phyloP scores from a whole-genome alignment of 371 early-diverging fungal species.

The Mortierella sp. region DNA sequence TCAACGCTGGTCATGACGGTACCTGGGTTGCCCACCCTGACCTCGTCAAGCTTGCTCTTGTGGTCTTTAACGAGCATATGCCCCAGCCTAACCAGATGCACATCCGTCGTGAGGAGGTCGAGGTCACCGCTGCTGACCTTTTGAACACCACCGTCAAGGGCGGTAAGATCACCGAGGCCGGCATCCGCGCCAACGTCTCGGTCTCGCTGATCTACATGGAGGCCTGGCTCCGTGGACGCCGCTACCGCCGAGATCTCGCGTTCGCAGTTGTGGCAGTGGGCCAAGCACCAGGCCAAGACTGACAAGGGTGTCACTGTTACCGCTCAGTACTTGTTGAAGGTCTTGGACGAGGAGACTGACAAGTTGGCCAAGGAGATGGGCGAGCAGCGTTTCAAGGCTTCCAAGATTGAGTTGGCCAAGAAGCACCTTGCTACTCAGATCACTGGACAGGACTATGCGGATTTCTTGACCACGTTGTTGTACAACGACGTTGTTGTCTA shows the following conservation, averaged over 20 bases:
- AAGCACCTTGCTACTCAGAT: slow-evolving; percentile 83
- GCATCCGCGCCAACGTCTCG: slow-evolving; percentile 92
- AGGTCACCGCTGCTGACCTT: slow-evolving; percentile 85
- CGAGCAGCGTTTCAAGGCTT: slow-evolving; percentile 67
- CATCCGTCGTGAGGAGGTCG: slow-evolving; percentile 91
- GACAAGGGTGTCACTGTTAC: slow-evolving; percentile 85
- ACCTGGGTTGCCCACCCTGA: slow-evolving; percentile 99
- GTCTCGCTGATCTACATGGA: slow-evolving; percentile 95
- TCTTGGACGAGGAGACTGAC: slow-evolving; percentile 90
- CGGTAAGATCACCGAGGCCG: slow-evolving; percentile 87
- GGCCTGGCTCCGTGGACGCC: slow-evolving; percentile 96
- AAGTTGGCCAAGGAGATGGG: slow-evolving; percentile 78
- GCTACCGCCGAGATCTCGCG: slow-evolving; percentile 98
- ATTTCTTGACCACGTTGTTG: slow-evolving; percentile 90
- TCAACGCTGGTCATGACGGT: slow-evolving; percentile 94
- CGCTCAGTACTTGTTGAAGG: slow-evolving; percentile 75
- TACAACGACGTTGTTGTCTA: slow-evolving; percentile 80
- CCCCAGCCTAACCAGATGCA: slow-evolving; percentile 95
- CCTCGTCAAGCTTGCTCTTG: slow-evolving; percentile 88
- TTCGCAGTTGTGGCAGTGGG: slow-evolving; percentile 98
- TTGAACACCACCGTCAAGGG: slow-evolving; percentile 84
- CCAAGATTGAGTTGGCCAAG: slow-evolving; percentile 86
- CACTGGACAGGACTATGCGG: slow-evolving; percentile 88
- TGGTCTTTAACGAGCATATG: slow-evolving; percentile 95
- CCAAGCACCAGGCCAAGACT: slow-evolving; percentile 87